A percentile compares a stretch with the other conserved stretches of the same genome.
Conservation (phyloP, 73 alveolate species). For the Paramecium caudatum region DNA sequence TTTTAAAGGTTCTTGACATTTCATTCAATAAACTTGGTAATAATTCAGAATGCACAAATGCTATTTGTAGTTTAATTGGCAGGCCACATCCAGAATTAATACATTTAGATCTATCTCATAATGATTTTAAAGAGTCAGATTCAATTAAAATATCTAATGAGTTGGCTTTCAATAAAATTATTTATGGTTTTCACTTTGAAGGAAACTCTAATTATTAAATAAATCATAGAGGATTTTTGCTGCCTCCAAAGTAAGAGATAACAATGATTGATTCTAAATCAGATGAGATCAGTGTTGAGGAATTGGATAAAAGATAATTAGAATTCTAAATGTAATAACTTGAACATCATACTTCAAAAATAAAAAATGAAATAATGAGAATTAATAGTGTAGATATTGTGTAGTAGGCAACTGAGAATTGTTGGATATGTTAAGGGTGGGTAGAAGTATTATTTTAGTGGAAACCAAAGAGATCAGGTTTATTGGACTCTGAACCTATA, state of each 20-base stretch:
- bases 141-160: constrained; percentile 36
- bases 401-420: constrained; percentile 74
- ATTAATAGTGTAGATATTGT: constrained; percentile 37
- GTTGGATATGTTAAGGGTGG: constrained; percentile 99
- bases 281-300: constrained; percentile 35
- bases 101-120: constrained; percentile 72
- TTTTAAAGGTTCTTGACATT: constrained; percentile 62
- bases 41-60: constrained; percentile 52
- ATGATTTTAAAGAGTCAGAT: constrained; percentile 53
- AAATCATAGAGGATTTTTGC: constrained; percentile 54
- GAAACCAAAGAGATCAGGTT: constrained; percentile 81
- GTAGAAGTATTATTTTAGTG: constrained; percentile 88
- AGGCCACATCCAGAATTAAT: constrained; percentile 60
- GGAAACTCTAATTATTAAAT: constrained; percentile 64
- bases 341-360: neutral
- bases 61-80: constrained; percentile 45
- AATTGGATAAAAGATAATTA: neutral
- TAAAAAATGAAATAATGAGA: constrained; percentile 45
- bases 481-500: constrained; percentile 76
- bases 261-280: neutral
- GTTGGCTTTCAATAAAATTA: constrained; percentile 51
- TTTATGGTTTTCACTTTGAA: constrained; percentile 74
- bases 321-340: constrained; percentile 12
- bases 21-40: constrained; percentile 66
- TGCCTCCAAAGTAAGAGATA: neutral